Base-by-base conservation (phyloP, 768 basidiomycete genomes). In the Boletus sp. region DNA sequence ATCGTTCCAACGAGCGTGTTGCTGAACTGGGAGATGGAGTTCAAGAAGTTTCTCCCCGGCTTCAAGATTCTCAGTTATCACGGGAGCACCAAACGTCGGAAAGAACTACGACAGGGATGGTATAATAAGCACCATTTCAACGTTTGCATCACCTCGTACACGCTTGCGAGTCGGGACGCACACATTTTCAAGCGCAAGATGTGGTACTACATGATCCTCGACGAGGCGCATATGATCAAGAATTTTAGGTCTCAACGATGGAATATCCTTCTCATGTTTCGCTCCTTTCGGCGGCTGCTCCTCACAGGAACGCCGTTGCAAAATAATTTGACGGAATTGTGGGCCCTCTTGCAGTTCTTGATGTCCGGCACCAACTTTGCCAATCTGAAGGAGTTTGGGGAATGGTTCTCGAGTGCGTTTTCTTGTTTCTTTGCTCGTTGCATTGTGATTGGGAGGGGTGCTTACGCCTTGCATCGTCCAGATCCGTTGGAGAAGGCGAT, bases 211-310 rank as follows among this genome's bases (percentile, higher is more conserved):
- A 90, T 97, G 88, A 84, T 97, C 51, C 83, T 97, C 6, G 93
- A 97, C 67, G 93, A 97, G 71, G 94, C 93, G 7, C 93, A 97
- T 66, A 96, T 95, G 84, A 94, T 97, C 83, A 95, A 95, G 75
- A 97, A 97, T 69, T 96, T 95, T 75, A 85, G 86, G 65, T 92
- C 90, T 0, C 92, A 97, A 67, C 81, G 94, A 35, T 97, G 94
- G 93, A 92, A 91, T 63, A 92, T 86, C 30, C 72, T 97, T 10
- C 78, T 96, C 13, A 89, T 91, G 80, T 95, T 96, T 71, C 81
- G 87, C 30, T 89, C 88, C 10, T 88, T 88, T 66, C 82, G 90
- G 30, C 86, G 97, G 13, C 76, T 99, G 38, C 81, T 98, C 48
- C 73, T 99, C 48, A 99, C 97, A 0, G 97, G 97, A 2, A 99